These are phyloP conservation scores for Candida sp. DNA, from an alignment of 1,139 yeast genomes.

Conservation along the genomic window DNA sequence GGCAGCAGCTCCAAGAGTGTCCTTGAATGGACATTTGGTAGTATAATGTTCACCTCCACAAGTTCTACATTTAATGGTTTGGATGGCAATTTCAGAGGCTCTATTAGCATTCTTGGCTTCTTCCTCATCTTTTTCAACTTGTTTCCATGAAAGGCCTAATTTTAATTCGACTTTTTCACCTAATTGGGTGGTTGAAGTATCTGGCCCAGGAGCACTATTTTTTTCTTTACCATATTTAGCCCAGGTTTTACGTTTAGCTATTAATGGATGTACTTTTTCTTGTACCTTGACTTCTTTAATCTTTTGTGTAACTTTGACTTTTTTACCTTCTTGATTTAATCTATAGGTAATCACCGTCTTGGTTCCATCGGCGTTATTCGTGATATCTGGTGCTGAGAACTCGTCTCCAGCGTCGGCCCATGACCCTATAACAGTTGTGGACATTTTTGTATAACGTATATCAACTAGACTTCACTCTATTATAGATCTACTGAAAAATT, in stretches of 20 bases:
- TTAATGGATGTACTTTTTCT: constrained; percentile 77
- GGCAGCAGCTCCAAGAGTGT: constrained; percentile 64
- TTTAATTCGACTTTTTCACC: constrained; percentile 78
- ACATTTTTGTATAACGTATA: constrained; percentile 19
- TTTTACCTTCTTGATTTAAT: constrained; percentile 75
- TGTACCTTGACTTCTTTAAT: constrained; percentile 73
- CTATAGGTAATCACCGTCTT: constrained; percentile 82
- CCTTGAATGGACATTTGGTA: constrained; percentile 94
- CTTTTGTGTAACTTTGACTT: constrained; percentile 83
- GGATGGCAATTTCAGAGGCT: constrained; percentile 45
- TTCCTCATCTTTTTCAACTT: constrained; percentile 54
- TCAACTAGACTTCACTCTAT: background rate
- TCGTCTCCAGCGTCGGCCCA: constrained; percentile 75
- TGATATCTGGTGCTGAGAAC: constrained; percentile 65
- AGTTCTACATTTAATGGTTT: constrained; percentile 72
- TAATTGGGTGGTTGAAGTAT: constrained; percentile 80
- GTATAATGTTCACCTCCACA: constrained; percentile 97
- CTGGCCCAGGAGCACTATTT: constrained; percentile 80
- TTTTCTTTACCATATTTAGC: constrained; percentile 80
- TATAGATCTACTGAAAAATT: constrained; percentile 1
- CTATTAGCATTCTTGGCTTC: constrained; percentile 55
- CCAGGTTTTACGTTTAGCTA: constrained; percentile 75
- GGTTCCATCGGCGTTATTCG: constrained; percentile 81
- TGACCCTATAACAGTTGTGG: constrained; percentile 39
- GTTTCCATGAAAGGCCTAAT: constrained; percentile 73